phyloP scores from a whole-genome alignment of 108 stramenopile species.

The Nannochloropsis salina region DNA sequence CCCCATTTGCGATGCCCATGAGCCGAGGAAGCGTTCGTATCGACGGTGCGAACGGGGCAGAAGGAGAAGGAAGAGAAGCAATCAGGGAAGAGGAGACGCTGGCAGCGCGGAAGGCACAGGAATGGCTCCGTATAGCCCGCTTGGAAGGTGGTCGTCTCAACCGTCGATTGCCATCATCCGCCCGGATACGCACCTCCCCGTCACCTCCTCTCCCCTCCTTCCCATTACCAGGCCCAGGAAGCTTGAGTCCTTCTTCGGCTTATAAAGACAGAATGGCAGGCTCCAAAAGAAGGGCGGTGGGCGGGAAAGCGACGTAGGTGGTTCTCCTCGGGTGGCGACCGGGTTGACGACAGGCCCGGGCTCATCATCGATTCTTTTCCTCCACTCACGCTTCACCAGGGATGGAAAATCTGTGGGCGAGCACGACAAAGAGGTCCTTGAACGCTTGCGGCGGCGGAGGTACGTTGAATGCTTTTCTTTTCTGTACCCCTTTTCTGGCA shows the following conservation, averaged over 20 bases:
- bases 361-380: too few relatives aligned
- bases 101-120: background rate
- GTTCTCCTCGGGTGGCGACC: too few relatives aligned
- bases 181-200: background rate
- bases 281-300: too few relatives aligned
- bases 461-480: background rate
- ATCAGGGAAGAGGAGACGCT: background rate
- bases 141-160: background rate
- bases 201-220: background rate
- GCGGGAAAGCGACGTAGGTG: too few relatives aligned
- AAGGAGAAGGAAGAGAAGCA: background rate
- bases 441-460: background rate
- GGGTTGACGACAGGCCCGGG: too few relatives aligned
- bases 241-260: too few relatives aligned
- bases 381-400: background rate
- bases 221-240: background rate
- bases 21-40: too few relatives aligned
- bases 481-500: background rate
- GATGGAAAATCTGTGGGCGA: background rate
- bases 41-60: background rate
- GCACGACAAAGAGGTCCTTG: background rate
- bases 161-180: background rate
- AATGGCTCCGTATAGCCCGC: constrained; percentile 3
- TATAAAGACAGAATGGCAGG: too few relatives aligned
- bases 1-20: too few relatives aligned